Percentiles rank a stretch among this genome's conserved stretches.
phyloP scores from a whole-genome alignment of 2,329 filamentous ascomycete species.

The Alternaria infectoria region DNA sequence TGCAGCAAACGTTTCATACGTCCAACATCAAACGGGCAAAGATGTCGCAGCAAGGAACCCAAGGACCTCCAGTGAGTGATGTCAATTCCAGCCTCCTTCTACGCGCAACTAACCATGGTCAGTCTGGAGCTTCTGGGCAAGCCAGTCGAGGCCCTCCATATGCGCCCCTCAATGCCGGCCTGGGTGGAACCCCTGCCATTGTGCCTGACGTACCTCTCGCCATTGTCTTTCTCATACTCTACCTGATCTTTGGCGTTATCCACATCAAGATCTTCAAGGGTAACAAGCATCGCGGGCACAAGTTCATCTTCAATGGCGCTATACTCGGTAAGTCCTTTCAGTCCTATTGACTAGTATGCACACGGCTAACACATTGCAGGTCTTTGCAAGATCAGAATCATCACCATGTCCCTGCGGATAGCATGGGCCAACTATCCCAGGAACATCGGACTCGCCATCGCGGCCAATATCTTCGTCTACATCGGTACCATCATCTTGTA shows the following conservation, averaged over 20 bases:
- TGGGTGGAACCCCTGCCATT: slow-evolving; percentile 37
- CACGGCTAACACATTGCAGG: slow-evolving; percentile 32
- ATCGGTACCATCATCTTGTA: slow-evolving; percentile 80
- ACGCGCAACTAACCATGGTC: slow-evolving; percentile 8
- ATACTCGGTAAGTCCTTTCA: slow-evolving; percentile 46
- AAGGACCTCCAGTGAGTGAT: slow-evolving; percentile 13
- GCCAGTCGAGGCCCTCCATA: slow-evolving; percentile 34
- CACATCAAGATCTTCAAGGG: slow-evolving; percentile 51
- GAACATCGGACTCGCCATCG: slow-evolving; percentile 60
- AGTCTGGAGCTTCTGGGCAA: slow-evolving; percentile 8
- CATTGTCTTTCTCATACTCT: slow-evolving; percentile 51
- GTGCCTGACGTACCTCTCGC: slow-evolving; percentile 51
- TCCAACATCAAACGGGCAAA: slow-evolving; percentile 1
- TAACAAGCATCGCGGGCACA: slow-evolving; percentile 50
- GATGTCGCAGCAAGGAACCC: slow-evolving; percentile 16
- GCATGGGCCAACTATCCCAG: slow-evolving; percentile 41
- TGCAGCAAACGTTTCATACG: slow-evolving; percentile 6
- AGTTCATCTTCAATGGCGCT: slow-evolving; percentile 52
- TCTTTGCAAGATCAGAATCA: slow-evolving; percentile 53
- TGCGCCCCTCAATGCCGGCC: slow-evolving; percentile 30
- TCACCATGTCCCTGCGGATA: slow-evolving; percentile 52
- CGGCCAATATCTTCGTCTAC: slow-evolving; percentile 72
- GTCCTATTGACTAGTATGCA: neutral
- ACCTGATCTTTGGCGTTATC: slow-evolving; percentile 46
- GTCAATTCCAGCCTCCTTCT: neutral